phyloP scores from a whole-genome alignment of 2,329 filamentous ascomycete species.

The Aspergillus tanneri region DNA sequence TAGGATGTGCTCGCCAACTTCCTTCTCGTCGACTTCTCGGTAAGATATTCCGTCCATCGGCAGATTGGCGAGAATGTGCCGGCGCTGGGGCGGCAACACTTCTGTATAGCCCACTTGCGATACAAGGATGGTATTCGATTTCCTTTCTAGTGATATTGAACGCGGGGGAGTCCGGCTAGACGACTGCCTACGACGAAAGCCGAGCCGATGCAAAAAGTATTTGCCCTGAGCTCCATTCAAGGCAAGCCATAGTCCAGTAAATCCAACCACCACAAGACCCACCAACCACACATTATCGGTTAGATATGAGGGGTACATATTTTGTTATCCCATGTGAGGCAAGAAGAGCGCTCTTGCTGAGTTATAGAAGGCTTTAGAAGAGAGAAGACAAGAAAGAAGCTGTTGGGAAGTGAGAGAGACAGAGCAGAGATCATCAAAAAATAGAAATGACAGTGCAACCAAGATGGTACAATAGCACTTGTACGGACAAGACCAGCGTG shows the following conservation, averaged over 20 bases:
- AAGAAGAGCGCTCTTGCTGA: neutral
- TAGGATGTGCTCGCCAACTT: conserved; percentile 36
- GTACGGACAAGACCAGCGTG: neutral
- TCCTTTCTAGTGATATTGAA: conserved; percentile 53
- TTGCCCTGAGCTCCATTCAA: conserved; percentile 36
- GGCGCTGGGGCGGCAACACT: conserved; percentile 54
- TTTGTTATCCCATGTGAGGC: neutral
- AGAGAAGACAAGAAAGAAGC: too few species aligned
- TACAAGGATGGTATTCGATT: conserved; percentile 30
- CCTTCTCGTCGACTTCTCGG: conserved; percentile 31
- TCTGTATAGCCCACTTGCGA: conserved; percentile 44
- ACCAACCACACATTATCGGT: conserved; percentile 24
- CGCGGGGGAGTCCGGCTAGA: conserved; percentile 53
- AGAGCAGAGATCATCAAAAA: neutral
- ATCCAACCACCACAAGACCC: conserved; percentile 23
- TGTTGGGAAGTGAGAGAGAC: neutral
- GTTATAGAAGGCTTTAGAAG: neutral
- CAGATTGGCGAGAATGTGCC: conserved; percentile 45
- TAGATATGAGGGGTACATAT: conserved; percentile 21
- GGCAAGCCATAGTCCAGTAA: conserved; percentile 28
- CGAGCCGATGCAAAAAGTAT: conserved; percentile 41
- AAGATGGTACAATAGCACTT: neutral
- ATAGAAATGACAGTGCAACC: neutral
- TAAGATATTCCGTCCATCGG: conserved; percentile 16
- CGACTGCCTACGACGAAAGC: conserved; percentile 45